Evolutionary conservation across 1,284 basidiomycete genomes (phyloP).

Genomic region (Cryptococcus wingfieldii): DNA sequence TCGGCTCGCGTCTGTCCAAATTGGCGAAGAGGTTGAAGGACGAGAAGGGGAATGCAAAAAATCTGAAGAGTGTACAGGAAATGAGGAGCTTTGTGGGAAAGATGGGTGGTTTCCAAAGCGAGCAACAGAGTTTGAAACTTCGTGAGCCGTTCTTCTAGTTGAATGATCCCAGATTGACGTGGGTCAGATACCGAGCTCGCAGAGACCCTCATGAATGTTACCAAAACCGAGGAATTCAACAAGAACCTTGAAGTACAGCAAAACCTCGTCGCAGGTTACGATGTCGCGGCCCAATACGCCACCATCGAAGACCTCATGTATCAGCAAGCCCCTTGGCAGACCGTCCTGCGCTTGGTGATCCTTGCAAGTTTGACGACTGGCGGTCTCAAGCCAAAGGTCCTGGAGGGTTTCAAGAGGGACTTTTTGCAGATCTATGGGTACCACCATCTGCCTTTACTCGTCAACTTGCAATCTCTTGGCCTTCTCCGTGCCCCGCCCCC

Average conservation of each 20-base stretch:
- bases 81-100: conserved; percentile 93
- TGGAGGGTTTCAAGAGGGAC: conserved; percentile 87
- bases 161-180: neutral
- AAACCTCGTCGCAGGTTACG: conserved; percentile 87
- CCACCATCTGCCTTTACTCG: conserved; percentile 74
- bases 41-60: conserved; percentile 60
- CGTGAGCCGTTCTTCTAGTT: conserved; percentile 56
- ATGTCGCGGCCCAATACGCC: conserved; percentile 67
- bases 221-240: conserved; percentile 84
- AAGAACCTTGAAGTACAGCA: conserved; percentile 92
- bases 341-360: conserved; percentile 74
- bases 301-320: conserved; percentile 83
- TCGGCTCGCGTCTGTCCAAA: conserved; percentile 76
- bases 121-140: conserved; percentile 80
- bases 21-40: conserved; percentile 81
- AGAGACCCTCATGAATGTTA: conserved; percentile 81
- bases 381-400: conserved; percentile 78
- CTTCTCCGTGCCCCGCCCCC: conserved; percentile 54
- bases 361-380: conserved; percentile 77
- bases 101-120: conserved; percentile 82
- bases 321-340: conserved; percentile 72
- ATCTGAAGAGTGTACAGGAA: conserved; percentile 78
- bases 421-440: conserved; percentile 93
- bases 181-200: conserved; percentile 80
- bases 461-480: conserved; percentile 69